These are phyloP conservation scores for Dactylella cylindrospora DNA, from an alignment of 2,329 filamentous ascomycete genomes.

Conservation along the genomic window DNA sequence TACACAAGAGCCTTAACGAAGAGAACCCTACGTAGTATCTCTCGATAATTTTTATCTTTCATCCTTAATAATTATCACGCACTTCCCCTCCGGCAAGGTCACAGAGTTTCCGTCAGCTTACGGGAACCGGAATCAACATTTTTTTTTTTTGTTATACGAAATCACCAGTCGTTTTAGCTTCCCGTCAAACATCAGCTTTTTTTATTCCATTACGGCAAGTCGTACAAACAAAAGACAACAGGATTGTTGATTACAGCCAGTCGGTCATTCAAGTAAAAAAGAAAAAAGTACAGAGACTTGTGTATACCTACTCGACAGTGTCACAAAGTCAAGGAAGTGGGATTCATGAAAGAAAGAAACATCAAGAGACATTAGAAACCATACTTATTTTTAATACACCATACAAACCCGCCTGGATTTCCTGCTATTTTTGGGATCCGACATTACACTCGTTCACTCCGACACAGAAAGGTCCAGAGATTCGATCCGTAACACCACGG, in stretches of 20 bases:
- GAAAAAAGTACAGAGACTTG: slow-evolving; percentile 27
- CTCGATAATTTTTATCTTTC: slow-evolving; percentile 20
- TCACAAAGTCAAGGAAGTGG: slow-evolving; percentile 41
- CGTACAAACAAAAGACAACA: slow-evolving; percentile 38
- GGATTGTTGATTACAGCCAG: slow-evolving; percentile 31
- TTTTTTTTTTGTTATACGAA: slow-evolving; percentile 41
- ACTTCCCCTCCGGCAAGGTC: slow-evolving; percentile 20
- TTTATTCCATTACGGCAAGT: slow-evolving; percentile 41
- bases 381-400: slow-evolving; percentile 42
- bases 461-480: slow-evolving; percentile 29
- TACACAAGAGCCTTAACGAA: slow-evolving; percentile 15
- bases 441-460: slow-evolving; percentile 43
- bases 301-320: slow-evolving; percentile 40
- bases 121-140: slow-evolving; percentile 35
- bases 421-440: slow-evolving; percentile 41
- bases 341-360: slow-evolving; percentile 39
- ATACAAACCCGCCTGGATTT: slow-evolving; percentile 30
- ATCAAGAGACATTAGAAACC: slow-evolving; percentile 38
- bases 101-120: slow-evolving; percentile 21
- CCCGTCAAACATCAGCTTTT: slow-evolving; percentile 20
- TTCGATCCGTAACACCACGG: slow-evolving; percentile 38
- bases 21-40: background rate
- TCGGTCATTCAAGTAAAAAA: slow-evolving; percentile 28
- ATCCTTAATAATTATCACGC: slow-evolving; percentile 21
- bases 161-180: slow-evolving; percentile 43